These are phyloP conservation scores for Colletotrichum spinosum DNA, from an alignment of 2,329 filamentous ascomycete species.

Conservation along the genomic window DNA sequence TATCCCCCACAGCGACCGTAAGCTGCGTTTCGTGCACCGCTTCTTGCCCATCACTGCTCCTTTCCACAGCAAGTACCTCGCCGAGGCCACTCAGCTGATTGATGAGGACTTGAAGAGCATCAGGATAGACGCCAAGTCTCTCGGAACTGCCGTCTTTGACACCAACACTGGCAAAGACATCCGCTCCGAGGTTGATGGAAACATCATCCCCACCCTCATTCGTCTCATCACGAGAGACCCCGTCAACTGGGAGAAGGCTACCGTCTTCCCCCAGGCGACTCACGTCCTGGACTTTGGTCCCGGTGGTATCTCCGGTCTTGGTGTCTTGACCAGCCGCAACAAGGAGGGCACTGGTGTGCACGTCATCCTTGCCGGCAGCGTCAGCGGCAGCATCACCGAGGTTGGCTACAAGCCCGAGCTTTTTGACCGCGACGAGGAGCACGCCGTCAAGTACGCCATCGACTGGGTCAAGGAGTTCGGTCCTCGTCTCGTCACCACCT, in stretches of 20 bases:
- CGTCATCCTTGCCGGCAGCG: slow-evolving; percentile 93
- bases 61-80: slow-evolving; percentile 96
- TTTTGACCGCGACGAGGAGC: slow-evolving; percentile 94
- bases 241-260: slow-evolving; percentile 97
- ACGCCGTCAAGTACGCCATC: slow-evolving; percentile 93
- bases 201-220: slow-evolving; percentile 87
- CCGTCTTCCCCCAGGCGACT: slow-evolving; percentile 88
- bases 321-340: slow-evolving; percentile 96
- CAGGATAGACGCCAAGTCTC: slow-evolving; percentile 75
- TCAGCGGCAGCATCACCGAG: slow-evolving; percentile 89
- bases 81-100: slow-evolving; percentile 83
- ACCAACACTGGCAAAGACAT: slow-evolving; percentile 91
- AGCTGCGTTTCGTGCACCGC: slow-evolving; percentile 95
- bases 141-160: slow-evolving; percentile 89
- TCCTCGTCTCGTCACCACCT: slow-evolving; percentile 90
- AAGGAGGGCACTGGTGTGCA: slow-evolving; percentile 98
- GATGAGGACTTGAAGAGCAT: slow-evolving; percentile 89
- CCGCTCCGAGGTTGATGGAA: slow-evolving; percentile 74
- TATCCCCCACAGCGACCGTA: slow-evolving; percentile 94
- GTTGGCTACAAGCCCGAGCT: slow-evolving; percentile 98
- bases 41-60: slow-evolving; percentile 98
- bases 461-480: slow-evolving; percentile 99
- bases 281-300: slow-evolving; percentile 98
- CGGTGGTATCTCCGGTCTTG: slow-evolving; percentile 95
- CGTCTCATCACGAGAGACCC: slow-evolving; percentile 95